phyloP scores from a whole-genome alignment of 2,329 filamentous ascomycete species.

The Xylaria sp. region DNA sequence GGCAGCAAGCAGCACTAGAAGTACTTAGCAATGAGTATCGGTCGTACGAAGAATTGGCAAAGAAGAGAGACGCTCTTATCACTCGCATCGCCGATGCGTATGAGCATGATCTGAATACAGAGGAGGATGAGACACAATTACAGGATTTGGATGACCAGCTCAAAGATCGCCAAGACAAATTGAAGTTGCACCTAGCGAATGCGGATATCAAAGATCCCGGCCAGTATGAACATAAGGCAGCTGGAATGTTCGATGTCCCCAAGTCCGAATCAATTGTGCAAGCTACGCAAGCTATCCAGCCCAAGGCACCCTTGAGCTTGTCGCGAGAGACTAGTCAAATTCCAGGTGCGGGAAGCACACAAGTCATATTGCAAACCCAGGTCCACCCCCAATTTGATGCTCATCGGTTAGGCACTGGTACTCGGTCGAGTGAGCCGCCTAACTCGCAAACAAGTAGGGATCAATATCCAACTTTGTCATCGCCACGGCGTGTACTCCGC shows the following conservation, averaged over 20 bases:
- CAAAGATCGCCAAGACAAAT: slow-evolving; percentile 49
- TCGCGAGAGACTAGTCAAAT: slow-evolving; percentile 42
- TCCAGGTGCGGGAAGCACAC: slow-evolving; percentile 41
- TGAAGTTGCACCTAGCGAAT: slow-evolving; percentile 50
- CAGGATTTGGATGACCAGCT: slow-evolving; percentile 55
- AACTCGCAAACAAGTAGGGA: slow-evolving; percentile 23
- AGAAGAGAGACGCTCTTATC: slow-evolving; percentile 53
- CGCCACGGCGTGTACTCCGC: slow-evolving; percentile 27
- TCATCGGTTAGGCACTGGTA: slow-evolving; percentile 10
- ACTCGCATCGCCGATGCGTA: slow-evolving; percentile 57
- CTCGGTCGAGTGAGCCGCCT: slow-evolving; percentile 24
- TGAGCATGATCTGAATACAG: slow-evolving; percentile 56
- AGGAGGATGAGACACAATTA: slow-evolving; percentile 56
- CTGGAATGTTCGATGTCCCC: slow-evolving; percentile 25
- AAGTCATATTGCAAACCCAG: slow-evolving; percentile 61
- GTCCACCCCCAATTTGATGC: slow-evolving; percentile 39
- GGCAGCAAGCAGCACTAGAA: slow-evolving; percentile 53
- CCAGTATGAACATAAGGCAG: slow-evolving; percentile 44
- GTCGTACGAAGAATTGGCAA: slow-evolving; percentile 49
- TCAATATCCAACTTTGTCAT: slow-evolving; percentile 20
- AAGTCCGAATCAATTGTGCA: slow-evolving; percentile 47
- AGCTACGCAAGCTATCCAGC: slow-evolving; percentile 50
- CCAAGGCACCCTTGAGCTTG: slow-evolving; percentile 37
- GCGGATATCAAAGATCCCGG: slow-evolving; percentile 52
- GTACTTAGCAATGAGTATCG: slow-evolving; percentile 49